phyloP scores from a whole-genome alignment of 2,329 filamentous ascomycete genomes.

The Diaporthe aspalathi region DNA sequence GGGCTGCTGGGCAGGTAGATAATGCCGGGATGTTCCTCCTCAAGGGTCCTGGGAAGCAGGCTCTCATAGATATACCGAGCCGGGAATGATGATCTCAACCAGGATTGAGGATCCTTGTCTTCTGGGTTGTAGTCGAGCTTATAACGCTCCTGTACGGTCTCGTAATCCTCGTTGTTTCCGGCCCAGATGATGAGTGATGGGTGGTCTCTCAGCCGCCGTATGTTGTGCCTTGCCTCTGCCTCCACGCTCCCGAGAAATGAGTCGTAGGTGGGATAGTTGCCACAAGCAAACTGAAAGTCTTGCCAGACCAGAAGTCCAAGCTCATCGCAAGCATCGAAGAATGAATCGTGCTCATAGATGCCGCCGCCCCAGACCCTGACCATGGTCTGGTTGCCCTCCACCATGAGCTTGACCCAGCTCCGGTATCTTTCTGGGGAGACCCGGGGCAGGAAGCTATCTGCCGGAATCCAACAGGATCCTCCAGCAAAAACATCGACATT shows the following conservation, averaged over 20 bases:
- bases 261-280: slow-evolving; percentile 74
- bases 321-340: slow-evolving; percentile 79
- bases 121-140: slow-evolving; percentile 81
- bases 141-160: slow-evolving; percentile 76
- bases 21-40: slow-evolving; percentile 74
- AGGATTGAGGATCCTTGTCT: slow-evolving; percentile 83
- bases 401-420: slow-evolving; percentile 80
- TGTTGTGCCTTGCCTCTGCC: slow-evolving; percentile 72
- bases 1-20: slow-evolving; percentile 88
- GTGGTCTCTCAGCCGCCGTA: slow-evolving; percentile 83
- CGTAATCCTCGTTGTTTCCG: slow-evolving; percentile 96
- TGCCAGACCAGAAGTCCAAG: slow-evolving; percentile 78
- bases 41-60: slow-evolving; percentile 79
- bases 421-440: slow-evolving; percentile 73
- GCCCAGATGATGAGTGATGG: slow-evolving; percentile 89
- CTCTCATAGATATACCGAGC: slow-evolving; percentile 96
- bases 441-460: slow-evolving; percentile 81
- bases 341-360: slow-evolving; percentile 76
- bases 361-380: slow-evolving; percentile 82
- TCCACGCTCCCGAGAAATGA: slow-evolving; percentile 69
- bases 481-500: slow-evolving; percentile 81
- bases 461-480: slow-evolving; percentile 86
- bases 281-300: slow-evolving; percentile 79
- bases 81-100: slow-evolving; percentile 89
- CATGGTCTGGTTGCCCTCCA: slow-evolving; percentile 84